Conservation (phyloP, 495 filamentous ascomycete species). For the Penicillium lagena region DNA sequence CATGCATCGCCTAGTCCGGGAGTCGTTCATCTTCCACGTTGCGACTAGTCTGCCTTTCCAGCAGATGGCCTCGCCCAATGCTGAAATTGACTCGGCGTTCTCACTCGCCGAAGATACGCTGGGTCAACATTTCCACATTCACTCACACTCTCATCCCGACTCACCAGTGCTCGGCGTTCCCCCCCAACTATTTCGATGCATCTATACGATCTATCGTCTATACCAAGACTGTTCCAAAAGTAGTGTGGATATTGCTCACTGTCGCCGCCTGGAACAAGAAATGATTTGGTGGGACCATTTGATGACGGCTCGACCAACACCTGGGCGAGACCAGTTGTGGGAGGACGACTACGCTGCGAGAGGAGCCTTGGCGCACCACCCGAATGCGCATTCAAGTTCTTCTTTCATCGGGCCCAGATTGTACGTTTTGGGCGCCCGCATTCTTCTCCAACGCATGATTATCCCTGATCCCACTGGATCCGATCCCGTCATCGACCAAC, state of each 20-base stretch:
- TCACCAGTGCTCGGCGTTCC: conserved; percentile 15
- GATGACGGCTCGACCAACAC: background rate
- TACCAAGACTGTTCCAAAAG: background rate
- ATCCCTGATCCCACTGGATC: background rate
- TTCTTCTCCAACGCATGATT: conserved; percentile 7
- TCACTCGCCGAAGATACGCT: conserved; percentile 9
- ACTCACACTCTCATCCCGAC: background rate
- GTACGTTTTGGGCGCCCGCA: conserved; percentile 9
- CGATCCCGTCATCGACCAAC: background rate
- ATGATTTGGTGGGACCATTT: conserved; percentile 1
- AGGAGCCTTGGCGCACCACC: no score
- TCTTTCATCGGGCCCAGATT: conserved; percentile 6
- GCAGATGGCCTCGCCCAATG: background rate
- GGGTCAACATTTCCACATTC: conserved; percentile 1
- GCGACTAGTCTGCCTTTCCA: conserved; percentile 20
- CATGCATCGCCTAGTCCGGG: conserved; percentile 12
- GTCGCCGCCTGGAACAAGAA: background rate
- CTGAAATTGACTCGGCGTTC: conserved; percentile 10
- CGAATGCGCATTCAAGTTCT: background rate
- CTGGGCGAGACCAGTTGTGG: no score
- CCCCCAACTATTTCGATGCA: conserved; percentile 10
- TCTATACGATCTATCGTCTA: conserved; percentile 7
- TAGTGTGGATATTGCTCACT: background rate
- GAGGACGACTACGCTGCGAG: background rate
- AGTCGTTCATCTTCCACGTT: conserved; percentile 21